phyloP scores from a whole-genome alignment of 2,329 filamentous ascomycete genomes.

The Pseudogymnoascus sp. region DNA sequence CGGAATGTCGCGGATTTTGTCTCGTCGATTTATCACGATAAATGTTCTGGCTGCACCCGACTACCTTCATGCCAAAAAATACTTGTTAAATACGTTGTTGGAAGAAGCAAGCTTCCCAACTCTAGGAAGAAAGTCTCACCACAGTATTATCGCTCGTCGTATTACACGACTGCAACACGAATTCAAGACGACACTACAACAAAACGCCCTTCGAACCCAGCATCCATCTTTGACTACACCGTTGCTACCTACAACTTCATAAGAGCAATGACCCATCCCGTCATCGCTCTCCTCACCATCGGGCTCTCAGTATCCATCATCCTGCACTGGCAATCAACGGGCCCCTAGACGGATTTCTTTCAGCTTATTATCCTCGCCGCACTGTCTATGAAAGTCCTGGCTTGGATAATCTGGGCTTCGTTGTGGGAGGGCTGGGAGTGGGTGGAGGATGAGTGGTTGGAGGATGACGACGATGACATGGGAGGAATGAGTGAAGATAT shows the following conservation, averaged over 20 bases:
- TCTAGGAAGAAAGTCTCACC: neutral
- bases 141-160: neutral
- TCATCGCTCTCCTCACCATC: neutral
- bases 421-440: slow-evolving; percentile 1
- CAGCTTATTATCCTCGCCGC: slow-evolving; percentile 1
- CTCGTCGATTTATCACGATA: neutral
- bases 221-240: neutral
- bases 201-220: neutral
- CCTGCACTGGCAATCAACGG: neutral
- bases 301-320: neutral
- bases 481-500: neutral
- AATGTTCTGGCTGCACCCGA: neutral
- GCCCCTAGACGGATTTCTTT: neutral
- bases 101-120: neutral
- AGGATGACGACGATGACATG: neutral
- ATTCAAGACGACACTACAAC: neutral
- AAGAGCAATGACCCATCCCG: neutral
- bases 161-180: neutral
- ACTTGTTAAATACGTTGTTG: neutral
- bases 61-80: neutral
- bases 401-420: neutral
- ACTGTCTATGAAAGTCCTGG: neutral
- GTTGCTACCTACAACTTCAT: neutral
- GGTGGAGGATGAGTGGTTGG: neutral
- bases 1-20: neutral